Evolutionary conservation across 345 rosid species (phyloP), one percentile per base, ranked within the genome.

Genomic region (Boechera stricta): DNA sequence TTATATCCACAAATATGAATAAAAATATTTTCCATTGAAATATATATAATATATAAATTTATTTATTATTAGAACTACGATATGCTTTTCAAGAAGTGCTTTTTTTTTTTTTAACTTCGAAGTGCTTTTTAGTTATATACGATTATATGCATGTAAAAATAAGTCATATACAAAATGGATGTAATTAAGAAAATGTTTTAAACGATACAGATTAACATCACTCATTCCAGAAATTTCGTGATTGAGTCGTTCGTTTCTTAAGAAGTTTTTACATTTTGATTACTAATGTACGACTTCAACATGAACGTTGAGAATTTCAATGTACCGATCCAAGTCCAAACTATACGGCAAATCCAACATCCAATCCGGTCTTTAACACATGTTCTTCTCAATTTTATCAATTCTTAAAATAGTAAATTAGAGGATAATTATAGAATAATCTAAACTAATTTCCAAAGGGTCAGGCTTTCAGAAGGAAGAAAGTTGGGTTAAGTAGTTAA

Each of bases 331-430:
- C 74, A 60, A 68, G 63, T 60, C 74, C 69, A 76, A 76, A 31
- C 56, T 28, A 68, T 51, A 60, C 74, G 58, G 71, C 10, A 71
- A 64, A 64, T 47, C 10, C 66, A 64, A 56, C 76, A n/a, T 71
- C 76, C 76, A 64, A 71, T 71, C 72, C 35, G 0, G 36, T 56
- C 72, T 18, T 11, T 13, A 1, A 64, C 63, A 77, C 77, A 77
- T 77, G 72, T 21, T 49, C n/a, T 13, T 36, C 56, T 55, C 55
- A 10, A 32, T 7, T 52, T 21, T n/a, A 54, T 62, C 48, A 32
- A 24, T 4, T n/a, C 18, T 42, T 6, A 53, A 62, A 44, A 44
- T 16, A 44, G 24, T 38, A 59, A 39, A 67, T 29, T 60, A 18
- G 26, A 56, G 48, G 48, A 57, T 1, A n/a, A 51, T 33, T 33